Base-by-base conservation (phyloP, 2,329 filamentous ascomycete species). In the Aspergillus japonicus region DNA sequence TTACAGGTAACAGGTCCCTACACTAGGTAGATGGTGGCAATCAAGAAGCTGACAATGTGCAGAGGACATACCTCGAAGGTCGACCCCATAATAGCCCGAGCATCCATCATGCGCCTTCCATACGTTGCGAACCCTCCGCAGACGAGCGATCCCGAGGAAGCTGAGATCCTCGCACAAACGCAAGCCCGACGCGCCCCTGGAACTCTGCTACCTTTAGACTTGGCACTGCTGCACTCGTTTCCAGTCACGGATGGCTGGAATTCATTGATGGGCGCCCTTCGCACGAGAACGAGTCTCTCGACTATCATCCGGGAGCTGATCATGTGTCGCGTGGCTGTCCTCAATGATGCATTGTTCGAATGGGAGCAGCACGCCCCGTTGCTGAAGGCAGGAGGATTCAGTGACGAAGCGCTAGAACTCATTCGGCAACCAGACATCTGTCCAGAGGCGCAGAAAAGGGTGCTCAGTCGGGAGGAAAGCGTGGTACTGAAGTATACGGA, bases 291-390 rank as follows among this genome's bases (percentile, higher is more conserved):
- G 5, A 80, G 77, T 12, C 74, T 86, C 3, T 69, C 81, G 3
- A 73, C 77, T 3, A 71, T 77, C 35, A 69, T 92, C 56, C 87
- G 90, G 65, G 91, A 96, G 79, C 81, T 93, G 19, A 88, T 90
- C 65, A 93, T 96, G 67, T 91, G 87, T 69, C 85, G 91, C 52
- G 89, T 96, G 14, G 92, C 92, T 12, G 87, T 89, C 16, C 83
- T 91, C 68, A 96, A 96, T 76, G 76, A 83, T 19, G 92, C 92
- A 1, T 91, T 89, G 87, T 96, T 92, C 75, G 92, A 96, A 75
- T 96, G 90, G 91, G 84, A 79, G 39, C 85, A 91, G 57, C 92
- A 96, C 72, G 87, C 87, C 16, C 91, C 91, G 1, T 78, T 94
- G n/a, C 80, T 94, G 14, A 83, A 83, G 4, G 78, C 81, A 8